These are phyloP conservation scores for Colletotrichum sidae DNA, from an alignment of 2,329 filamentous ascomycete genomes.

Conservation along the genomic window DNA sequence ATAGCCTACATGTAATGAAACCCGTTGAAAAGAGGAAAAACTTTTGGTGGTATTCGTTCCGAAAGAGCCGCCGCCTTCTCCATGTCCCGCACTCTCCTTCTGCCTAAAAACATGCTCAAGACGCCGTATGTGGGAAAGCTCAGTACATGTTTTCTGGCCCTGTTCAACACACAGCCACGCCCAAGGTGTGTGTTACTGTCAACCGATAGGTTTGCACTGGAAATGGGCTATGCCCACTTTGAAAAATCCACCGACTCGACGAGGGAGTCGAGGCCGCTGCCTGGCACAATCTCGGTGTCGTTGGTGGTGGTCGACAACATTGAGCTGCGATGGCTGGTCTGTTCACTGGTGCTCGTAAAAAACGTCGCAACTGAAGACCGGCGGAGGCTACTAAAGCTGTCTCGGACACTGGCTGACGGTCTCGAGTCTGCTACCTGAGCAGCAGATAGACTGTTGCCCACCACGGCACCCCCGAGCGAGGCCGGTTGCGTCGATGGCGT, in stretches of 20 bases:
- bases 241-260: slow-evolving; percentile 54
- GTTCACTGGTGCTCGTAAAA: slow-evolving; percentile 68
- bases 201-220: background rate
- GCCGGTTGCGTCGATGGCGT: slow-evolving; percentile 46
- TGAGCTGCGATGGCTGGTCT: slow-evolving; percentile 69
- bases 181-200: slow-evolving; percentile 13
- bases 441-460: slow-evolving; percentile 27
- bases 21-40: slow-evolving; percentile 19
- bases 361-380: slow-evolving; percentile 75
- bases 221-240: slow-evolving; percentile 48
- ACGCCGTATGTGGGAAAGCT: slow-evolving; percentile 17
- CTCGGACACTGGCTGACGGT: slow-evolving; percentile 64
- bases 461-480: slow-evolving; percentile 46
- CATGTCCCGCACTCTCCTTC: background rate
- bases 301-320: slow-evolving; percentile 64
- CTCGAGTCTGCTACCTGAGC: slow-evolving; percentile 47
- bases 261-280: slow-evolving; percentile 45
- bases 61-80: slow-evolving; percentile 21
- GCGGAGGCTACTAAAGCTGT: slow-evolving; percentile 71
- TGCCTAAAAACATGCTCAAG: slow-evolving; percentile 19
- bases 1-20: slow-evolving; percentile 24
- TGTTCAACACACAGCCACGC: slow-evolving; percentile 10
- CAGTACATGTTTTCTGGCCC: slow-evolving; percentile 1
- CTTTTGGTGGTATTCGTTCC: slow-evolving; percentile 36
- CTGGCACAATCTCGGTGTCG: slow-evolving; percentile 62